A percentile compares a stretch with the other conserved stretches of the same genome.
Conservation (phyloP, 2,329 filamentous ascomycete species). For the Fusarium pseudonygamai region DNA sequence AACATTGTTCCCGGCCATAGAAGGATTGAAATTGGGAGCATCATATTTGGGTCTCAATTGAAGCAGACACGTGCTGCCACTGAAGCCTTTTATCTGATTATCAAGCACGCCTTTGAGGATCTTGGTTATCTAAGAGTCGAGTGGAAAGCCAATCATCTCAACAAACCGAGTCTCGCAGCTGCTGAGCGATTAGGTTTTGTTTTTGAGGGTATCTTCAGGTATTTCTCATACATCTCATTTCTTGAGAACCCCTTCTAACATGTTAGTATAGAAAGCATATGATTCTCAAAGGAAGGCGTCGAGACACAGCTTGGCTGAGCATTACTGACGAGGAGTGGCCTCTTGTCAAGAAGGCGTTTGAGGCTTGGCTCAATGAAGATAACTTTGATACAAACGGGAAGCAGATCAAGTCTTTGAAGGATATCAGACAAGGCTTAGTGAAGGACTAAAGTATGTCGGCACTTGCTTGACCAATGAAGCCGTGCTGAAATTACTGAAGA, state of each 20-base stretch:
- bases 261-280: slow-evolving; percentile 59
- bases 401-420: slow-evolving; percentile 59
- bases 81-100: slow-evolving; percentile 66
- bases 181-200: slow-evolving; percentile 67
- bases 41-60: slow-evolving; percentile 61
- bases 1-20: slow-evolving; percentile 59
- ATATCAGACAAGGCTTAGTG: slow-evolving; percentile 29
- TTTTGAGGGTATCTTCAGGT: slow-evolving; percentile 68
- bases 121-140: slow-evolving; percentile 67
- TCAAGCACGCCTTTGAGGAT: slow-evolving; percentile 61
- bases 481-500: not conserved
- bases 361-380: slow-evolving; percentile 61
- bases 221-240: rapidly evolving
- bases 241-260: not conserved
- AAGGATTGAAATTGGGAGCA: slow-evolving; percentile 65
- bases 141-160: slow-evolving; percentile 71
- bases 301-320: slow-evolving; percentile 70
- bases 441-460: not conserved
- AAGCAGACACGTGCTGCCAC: slow-evolving; percentile 66
- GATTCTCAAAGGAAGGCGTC: slow-evolving; percentile 63
- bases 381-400: slow-evolving; percentile 66
- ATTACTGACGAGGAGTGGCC: slow-evolving; percentile 69
- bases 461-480: not conserved
- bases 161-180: slow-evolving; percentile 62
- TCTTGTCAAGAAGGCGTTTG: slow-evolving; percentile 54